Percentiles rank a stretch among this genome's conserved stretches.
These are phyloP conservation scores for Colletotrichum costaricense DNA, from an alignment of 2,329 filamentous ascomycete genomes.

Conservation along the genomic window DNA sequence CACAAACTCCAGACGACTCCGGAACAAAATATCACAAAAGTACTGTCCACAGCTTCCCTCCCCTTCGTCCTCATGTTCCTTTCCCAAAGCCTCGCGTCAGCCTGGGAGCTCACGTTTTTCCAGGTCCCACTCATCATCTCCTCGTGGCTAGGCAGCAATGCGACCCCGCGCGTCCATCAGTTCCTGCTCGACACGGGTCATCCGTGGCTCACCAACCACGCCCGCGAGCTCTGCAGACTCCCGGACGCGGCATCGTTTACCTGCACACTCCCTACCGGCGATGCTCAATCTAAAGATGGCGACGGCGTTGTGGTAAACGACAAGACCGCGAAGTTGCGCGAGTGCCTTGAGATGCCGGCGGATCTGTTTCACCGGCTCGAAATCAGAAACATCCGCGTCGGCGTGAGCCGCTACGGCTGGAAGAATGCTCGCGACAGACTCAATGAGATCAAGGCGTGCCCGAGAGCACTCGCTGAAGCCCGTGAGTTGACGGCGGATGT, in stretches of 20 bases:
- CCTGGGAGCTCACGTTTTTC: not conserved
- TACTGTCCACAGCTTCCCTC: not conserved
- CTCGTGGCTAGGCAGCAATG: not conserved
- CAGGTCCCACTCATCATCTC: not conserved
- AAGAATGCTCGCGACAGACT: not conserved
- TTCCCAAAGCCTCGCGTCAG: not conserved
- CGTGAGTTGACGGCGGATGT: not conserved
- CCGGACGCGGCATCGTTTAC: not conserved
- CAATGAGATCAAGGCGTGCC: not conserved
- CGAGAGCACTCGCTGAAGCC: not conserved
- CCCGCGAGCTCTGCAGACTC: not conserved
- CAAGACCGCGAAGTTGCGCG: too few species aligned
- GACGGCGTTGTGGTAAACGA: too few species aligned
- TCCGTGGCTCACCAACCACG: not conserved
- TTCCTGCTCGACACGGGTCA: constrained; percentile 9
- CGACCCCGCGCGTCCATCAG: not conserved
- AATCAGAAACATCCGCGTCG: not conserved
- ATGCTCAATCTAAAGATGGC: not conserved
- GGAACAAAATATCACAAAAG: not conserved
- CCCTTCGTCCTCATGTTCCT: not conserved
- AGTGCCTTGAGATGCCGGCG: fast-evolving
- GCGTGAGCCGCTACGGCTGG: not conserved
- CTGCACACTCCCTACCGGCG: not conserved
- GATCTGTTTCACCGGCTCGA: not conserved
- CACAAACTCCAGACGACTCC: not conserved